Evolutionary conservation across 768 basidiomycete species (phyloP), one percentile per base, ranked within the genome.

Genomic region (Naganishia vaughanmartiniae): DNA sequence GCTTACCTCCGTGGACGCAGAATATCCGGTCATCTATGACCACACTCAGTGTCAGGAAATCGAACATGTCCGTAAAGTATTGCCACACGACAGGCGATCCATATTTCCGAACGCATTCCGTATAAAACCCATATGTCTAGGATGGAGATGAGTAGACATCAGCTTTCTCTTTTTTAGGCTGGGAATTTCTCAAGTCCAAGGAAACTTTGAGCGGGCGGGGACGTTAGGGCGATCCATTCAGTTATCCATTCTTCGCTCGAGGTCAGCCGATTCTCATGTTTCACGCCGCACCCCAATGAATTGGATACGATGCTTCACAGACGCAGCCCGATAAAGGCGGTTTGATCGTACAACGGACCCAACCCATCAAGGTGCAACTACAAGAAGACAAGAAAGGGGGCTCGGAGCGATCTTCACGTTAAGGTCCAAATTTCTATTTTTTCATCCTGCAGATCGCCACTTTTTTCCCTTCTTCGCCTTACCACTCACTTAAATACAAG

Each of bases 61-160:
- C 96, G 82, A 99, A 99, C 95, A 99, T 96, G 83, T 99, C 96
- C 71, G 96, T 99, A 78, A 99, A 98, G 82, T 98, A 97, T 31
- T 92, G 93, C 96, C 96, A 99, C 39, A 97, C 95, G 76, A 90
- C 89, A 36, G 93, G 89, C 1, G 91, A 89, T 67, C 93, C 94
- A 76, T 99, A 99, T 83, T 99, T 99, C 51, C 94, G 87, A 26
- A 95, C 89, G 78, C 96, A 98, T 85, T 99, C 96, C 45, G 92
- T 91, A 82, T 99, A 99, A 84, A 99, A 99, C 15, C 96, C 96
- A 78, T 98, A 99, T 28, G 93, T 94, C 94, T 98, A 42, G n/a
- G 30, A 36, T 31, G 39, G n/a, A 15, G n/a, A 31, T 17, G 48
- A 0, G 9, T n/a, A 42, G 19, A 30, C 1, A 26, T 54, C 31